phyloP scores from a whole-genome alignment of 805 yeast genomes.

The Saturnispora sekii region DNA sequence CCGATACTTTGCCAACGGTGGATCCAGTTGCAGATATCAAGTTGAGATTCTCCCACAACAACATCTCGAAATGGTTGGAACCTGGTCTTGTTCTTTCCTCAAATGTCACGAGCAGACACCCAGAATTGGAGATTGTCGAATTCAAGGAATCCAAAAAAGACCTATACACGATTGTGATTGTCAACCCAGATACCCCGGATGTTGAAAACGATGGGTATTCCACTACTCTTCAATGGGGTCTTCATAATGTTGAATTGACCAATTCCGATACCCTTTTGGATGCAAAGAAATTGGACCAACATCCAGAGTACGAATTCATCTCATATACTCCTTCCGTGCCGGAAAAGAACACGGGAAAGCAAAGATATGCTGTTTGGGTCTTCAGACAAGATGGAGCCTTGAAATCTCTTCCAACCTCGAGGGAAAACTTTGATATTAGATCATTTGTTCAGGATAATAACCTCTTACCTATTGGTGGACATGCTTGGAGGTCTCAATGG shows the following conservation, averaged over 20 bases:
- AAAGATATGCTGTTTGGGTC: slow-evolving; percentile 85
- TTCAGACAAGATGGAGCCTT: slow-evolving; percentile 50
- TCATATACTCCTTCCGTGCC: slow-evolving; percentile 78
- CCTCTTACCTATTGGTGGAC: slow-evolving; percentile 81
- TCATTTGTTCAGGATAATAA: slow-evolving; percentile 44
- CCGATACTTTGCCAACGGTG: slow-evolving; percentile 88
- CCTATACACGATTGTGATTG: slow-evolving; percentile 67
- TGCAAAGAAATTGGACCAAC: slow-evolving; percentile 29
- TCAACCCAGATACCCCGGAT: slow-evolving; percentile 90
- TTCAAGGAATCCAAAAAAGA: slow-evolving; percentile 45
- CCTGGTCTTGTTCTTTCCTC: slow-evolving; percentile 76
- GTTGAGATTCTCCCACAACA: slow-evolving; percentile 56
- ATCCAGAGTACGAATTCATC: slow-evolving; percentile 35
- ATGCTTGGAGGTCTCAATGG: slow-evolving; percentile 79
- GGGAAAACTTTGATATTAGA: slow-evolving; percentile 64
- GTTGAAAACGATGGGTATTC: slow-evolving; percentile 53
- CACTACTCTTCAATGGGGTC: slow-evolving; percentile 70
- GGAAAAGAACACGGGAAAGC: slow-evolving; percentile 76
- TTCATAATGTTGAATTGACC: slow-evolving; percentile 53
- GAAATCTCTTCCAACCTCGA: slow-evolving; percentile 17
- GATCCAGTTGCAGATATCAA: slow-evolving; percentile 70
- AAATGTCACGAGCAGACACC: slow-evolving; percentile 63
- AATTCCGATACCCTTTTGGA: slow-evolving; percentile 50
- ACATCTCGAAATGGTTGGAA: slow-evolving; percentile 57
- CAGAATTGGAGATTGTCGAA: slow-evolving; percentile 68